Percentiles rank a stretch among this genome's conserved stretches.
These are phyloP conservation scores for Amorphotheca resinae DNA, from an alignment of 495 filamentous ascomycete species.

Conservation along the genomic window DNA sequence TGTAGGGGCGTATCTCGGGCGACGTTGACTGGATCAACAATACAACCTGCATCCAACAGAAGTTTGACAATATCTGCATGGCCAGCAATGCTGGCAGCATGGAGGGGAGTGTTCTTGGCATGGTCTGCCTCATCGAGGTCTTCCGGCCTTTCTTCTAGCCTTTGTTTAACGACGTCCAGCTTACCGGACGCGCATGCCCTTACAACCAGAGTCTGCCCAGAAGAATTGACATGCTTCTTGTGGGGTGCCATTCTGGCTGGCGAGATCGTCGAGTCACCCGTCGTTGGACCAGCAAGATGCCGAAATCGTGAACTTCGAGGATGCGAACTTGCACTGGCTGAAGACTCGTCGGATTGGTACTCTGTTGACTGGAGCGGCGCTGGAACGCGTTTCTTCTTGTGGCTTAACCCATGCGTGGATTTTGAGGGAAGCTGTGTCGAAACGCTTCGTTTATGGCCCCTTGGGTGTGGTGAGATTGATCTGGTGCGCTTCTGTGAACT, in stretches of 20 bases:
- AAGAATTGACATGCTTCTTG: slow-evolving; percentile 75
- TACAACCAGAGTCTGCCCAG: slow-evolving; percentile 75
- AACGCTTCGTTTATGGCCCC: slow-evolving; percentile 46
- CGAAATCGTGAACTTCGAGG: slow-evolving; percentile 53
- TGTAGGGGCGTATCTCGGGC: slow-evolving; percentile 89
- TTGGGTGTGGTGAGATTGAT: slow-evolving; percentile 51
- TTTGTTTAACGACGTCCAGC: slow-evolving; percentile 52
- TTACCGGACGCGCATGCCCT: slow-evolving; percentile 70
- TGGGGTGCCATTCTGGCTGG: slow-evolving; percentile 54
- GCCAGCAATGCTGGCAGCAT: slow-evolving; percentile 79
- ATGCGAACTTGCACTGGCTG: slow-evolving; percentile 56
- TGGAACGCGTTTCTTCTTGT: slow-evolving; percentile 43
- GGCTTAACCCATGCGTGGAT: slow-evolving; percentile 35
- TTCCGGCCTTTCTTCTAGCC: slow-evolving; percentile 63
- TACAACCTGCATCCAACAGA: slow-evolving; percentile 68
- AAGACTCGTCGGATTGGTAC: slow-evolving; percentile 61
- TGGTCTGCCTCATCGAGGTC: slow-evolving; percentile 85
- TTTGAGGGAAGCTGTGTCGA: slow-evolving; percentile 45
- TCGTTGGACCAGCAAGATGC: slow-evolving; percentile 46
- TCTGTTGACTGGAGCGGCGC: slow-evolving; percentile 54
- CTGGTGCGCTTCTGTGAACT: slow-evolving; percentile 31
- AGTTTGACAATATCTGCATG: slow-evolving; percentile 69
- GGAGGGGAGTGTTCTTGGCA: slow-evolving; percentile 85
- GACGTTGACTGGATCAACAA: slow-evolving; percentile 64
- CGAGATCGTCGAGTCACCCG: slow-evolving; percentile 43